Evolutionary conservation across 2,329 filamentous ascomycete species (phyloP).

Genomic region (Colletotrichum melonis): DNA sequence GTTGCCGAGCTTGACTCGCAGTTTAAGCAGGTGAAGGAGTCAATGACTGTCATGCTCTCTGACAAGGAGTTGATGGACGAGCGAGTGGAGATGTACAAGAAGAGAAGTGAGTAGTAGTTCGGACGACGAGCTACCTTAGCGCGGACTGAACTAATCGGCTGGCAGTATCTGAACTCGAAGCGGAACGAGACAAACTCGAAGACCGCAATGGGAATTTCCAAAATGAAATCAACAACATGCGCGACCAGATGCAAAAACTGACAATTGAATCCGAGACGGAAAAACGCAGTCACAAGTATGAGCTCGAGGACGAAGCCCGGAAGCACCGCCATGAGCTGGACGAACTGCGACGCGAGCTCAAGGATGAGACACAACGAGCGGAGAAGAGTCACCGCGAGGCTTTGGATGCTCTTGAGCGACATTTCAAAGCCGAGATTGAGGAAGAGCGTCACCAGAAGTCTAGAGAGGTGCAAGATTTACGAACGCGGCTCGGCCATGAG

Average conservation of each 20-base stretch:
- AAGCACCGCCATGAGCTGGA: slow-evolving; percentile 68
- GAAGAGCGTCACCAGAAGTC: slow-evolving; percentile 69
- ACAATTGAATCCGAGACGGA: slow-evolving; percentile 55
- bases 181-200: slow-evolving; percentile 57
- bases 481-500: slow-evolving; percentile 61
- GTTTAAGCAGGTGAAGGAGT: slow-evolving; percentile 77
- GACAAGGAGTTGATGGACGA: slow-evolving; percentile 80
- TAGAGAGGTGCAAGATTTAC: slow-evolving; percentile 75
- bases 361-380: slow-evolving; percentile 67
- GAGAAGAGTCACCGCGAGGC: slow-evolving; percentile 75
- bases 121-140: background rate
- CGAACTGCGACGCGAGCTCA: slow-evolving; percentile 60
- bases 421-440: slow-evolving; percentile 73
- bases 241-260: slow-evolving; percentile 51
- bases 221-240: slow-evolving; percentile 67
- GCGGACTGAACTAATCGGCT: slow-evolving; percentile 22
- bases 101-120: slow-evolving; percentile 68
- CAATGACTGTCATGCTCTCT: slow-evolving; percentile 75
- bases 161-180: slow-evolving; percentile 61
- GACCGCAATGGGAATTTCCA: slow-evolving; percentile 64
- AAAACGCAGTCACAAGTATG: slow-evolving; percentile 58
- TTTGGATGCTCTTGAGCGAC: slow-evolving; percentile 71
- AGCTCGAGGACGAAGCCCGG: slow-evolving; percentile 65
- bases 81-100: slow-evolving; percentile 78
- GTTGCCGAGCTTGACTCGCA: slow-evolving; percentile 82